A percentile compares a stretch with the other conserved stretches of the same genome.
These are phyloP conservation scores for Marchantia polymorpha DNA, from an alignment of 225 moss, liverwort and hornwort genomes.

Conservation along the genomic window DNA sequence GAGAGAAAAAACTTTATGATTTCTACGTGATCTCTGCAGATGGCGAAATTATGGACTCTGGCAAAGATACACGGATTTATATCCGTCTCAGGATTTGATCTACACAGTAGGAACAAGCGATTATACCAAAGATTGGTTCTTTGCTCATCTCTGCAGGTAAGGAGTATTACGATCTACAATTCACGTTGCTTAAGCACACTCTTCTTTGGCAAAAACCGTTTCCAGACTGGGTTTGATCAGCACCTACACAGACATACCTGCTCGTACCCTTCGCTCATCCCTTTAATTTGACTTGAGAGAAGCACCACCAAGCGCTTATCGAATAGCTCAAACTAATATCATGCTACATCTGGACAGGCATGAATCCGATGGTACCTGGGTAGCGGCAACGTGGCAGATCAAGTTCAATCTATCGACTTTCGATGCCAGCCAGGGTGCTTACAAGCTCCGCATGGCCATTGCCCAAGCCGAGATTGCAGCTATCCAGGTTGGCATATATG, in stretches of 20 bases:
- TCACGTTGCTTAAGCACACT: too few species aligned
- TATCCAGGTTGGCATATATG: too few species aligned
- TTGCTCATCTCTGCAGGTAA: constrained; percentile 57
- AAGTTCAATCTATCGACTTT: background rate
- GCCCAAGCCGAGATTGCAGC: constrained; percentile 12
- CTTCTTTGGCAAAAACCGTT: too few species aligned
- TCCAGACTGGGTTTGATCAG: too few species aligned
- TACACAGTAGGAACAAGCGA: constrained; percentile 64
- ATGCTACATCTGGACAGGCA: background rate
- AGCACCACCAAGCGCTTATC: too few species aligned
- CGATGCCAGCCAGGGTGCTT: constrained; percentile 21
- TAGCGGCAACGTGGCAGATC: constrained; percentile 55
- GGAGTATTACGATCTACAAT: background rate
- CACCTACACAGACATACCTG: too few species aligned
- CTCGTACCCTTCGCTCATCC: too few species aligned
- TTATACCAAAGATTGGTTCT: constrained; percentile 68
- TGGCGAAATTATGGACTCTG: constrained; percentile 43
- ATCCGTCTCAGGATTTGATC: constrained; percentile 50
- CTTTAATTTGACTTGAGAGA: too few species aligned
- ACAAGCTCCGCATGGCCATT: constrained; percentile 55
- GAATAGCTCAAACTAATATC: too few species aligned
- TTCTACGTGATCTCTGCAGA: constrained; percentile 36
- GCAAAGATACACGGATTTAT: too few species aligned
- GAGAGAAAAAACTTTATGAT: too few species aligned
- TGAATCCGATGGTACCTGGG: constrained; percentile 34